A percentile compares a stretch with the other conserved stretches of the same genome.
phyloP scores from a whole-genome alignment of 768 basidiomycete genomes.

The Suillus subalutaceus region DNA sequence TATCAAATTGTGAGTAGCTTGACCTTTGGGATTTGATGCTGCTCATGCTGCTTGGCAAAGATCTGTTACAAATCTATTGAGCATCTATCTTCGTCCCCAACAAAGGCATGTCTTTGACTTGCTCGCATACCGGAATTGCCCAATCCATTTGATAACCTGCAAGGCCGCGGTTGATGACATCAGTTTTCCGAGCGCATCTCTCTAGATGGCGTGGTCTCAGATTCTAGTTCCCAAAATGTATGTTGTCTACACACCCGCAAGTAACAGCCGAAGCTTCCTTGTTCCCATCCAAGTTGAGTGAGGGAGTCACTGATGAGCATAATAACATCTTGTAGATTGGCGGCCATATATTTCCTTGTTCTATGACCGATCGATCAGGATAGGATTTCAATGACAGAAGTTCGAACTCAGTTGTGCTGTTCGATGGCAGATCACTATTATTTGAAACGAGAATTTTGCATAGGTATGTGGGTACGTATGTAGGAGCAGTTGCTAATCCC shows the following conservation, averaged over 20 bases:
- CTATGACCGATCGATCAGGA: neutral
- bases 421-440: neutral
- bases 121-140: constrained; percentile 75
- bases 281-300: constrained; percentile 68
- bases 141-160: constrained; percentile 88
- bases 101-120: too few relatives aligned
- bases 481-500: constrained; percentile 4
- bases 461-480: neutral
- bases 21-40: constrained; percentile 54
- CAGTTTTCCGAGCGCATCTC: constrained; percentile 76
- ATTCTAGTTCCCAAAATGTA: neutral
- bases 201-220: neutral
- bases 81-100: too few relatives aligned
- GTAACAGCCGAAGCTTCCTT: constrained; percentile 64
- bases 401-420: neutral
- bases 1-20: constrained; percentile 73
- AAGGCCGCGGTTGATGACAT: constrained; percentile 84
- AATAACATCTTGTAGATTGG: constrained; percentile 61
- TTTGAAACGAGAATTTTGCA: neutral
- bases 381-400: neutral
- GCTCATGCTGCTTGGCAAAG: constrained; percentile 38
- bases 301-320: constrained; percentile 84
- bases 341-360: constrained; percentile 48
- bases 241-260: constrained; percentile 42
- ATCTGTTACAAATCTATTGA: too few relatives aligned